Evolutionary conservation across 805 yeast genomes (phyloP), one percentile per base, ranked within the genome.

Genomic region (Metschnikowia shivogae): DNA sequence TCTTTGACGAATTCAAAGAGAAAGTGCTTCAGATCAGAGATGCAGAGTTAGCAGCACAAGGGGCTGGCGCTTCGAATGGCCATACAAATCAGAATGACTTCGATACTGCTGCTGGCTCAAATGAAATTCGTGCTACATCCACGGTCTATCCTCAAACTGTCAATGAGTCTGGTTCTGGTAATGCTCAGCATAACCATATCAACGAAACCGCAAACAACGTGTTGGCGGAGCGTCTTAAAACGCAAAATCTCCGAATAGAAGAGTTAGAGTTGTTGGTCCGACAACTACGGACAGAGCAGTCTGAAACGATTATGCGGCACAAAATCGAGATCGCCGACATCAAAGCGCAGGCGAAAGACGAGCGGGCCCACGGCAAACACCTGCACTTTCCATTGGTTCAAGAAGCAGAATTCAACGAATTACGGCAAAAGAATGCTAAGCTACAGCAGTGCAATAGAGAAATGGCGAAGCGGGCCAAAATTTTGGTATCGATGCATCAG

Each of bases 1-100:
- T 36, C 42, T 58, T 59, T 29, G 53, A 55, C 14, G 56, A 54
- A 26, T 48, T 65, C 29, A 54, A 54, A 36, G 58, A 54, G 29
- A 56, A 54, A 20, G 62, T 64, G 8, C 34, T 28, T n/a, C 33
- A 26, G 13, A 37, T 37, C n/a, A 17, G 40, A 29, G 34, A 37
- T 12, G 17, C 20, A 33, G 34, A 29, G 27, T 14, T 5, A 26
- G 14, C 33, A n/a, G 34, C 27, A 28, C 26, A 13, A 12, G 14
- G 32, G 14, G 32, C 32, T 6, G 13, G n/a, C 8, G 32, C 32
- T 30, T 30, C 4, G 14, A 12, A 30, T 12, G 32, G 32, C 32
- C 13, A 3, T 30, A 12, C 26, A 7, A 22, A 22, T 22, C 26
- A 7, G 26, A 7, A 22, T 22, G 26, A 22, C 8, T 22, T 22